phyloP scores from a whole-genome alignment of 1,284 basidiomycete genomes.

The Testicularia cyperi region DNA sequence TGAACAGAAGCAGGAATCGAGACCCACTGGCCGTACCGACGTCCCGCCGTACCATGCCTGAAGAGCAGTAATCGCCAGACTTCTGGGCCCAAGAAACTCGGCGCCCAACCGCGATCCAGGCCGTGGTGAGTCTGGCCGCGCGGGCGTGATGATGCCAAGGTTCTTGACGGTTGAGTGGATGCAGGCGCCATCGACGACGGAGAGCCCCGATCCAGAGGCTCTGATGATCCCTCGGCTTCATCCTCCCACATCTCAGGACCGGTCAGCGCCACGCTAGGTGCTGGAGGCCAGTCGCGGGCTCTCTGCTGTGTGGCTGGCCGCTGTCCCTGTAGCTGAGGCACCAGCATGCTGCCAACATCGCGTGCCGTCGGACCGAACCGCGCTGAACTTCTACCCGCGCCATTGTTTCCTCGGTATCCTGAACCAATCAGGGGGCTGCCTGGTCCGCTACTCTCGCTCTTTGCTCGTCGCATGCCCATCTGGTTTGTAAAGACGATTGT shows the following conservation, averaged over 20 bases:
- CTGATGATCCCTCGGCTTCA: slow-evolving; percentile 1
- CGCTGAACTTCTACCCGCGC: too few relatives aligned
- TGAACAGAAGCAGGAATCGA: slow-evolving; percentile 24
- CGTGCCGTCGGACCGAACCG: too few relatives aligned
- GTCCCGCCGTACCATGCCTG: slow-evolving; percentile 22
- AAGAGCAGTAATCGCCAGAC: slow-evolving; percentile 29
- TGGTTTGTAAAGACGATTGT: slow-evolving; percentile 35
- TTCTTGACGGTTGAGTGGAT: too few relatives aligned
- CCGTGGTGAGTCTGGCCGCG: neutral
- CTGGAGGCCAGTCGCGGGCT: slow-evolving; percentile 13
- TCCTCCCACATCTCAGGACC: slow-evolving; percentile 35
- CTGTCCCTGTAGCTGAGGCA: slow-evolving; percentile 16
- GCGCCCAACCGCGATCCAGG: slow-evolving; percentile 27
- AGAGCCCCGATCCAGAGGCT: too few relatives aligned
- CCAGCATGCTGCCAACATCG: slow-evolving; percentile 5
- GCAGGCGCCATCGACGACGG: too few relatives aligned
- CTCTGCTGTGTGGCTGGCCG: slow-evolving; percentile 12
- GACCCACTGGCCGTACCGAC: slow-evolving; percentile 19
- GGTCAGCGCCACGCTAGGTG: slow-evolving; percentile 20
- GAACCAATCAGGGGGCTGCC: neutral
- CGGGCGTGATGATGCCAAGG: too few relatives aligned
- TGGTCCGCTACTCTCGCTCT: slow-evolving; percentile 4
- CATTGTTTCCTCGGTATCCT: too few relatives aligned
- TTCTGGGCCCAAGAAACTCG: slow-evolving; percentile 31
- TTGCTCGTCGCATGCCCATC: slow-evolving; percentile 13